These are phyloP conservation scores for Ogataea hybrid DNA, from an alignment of 1,139 yeast genomes.

Conservation along the genomic window DNA sequence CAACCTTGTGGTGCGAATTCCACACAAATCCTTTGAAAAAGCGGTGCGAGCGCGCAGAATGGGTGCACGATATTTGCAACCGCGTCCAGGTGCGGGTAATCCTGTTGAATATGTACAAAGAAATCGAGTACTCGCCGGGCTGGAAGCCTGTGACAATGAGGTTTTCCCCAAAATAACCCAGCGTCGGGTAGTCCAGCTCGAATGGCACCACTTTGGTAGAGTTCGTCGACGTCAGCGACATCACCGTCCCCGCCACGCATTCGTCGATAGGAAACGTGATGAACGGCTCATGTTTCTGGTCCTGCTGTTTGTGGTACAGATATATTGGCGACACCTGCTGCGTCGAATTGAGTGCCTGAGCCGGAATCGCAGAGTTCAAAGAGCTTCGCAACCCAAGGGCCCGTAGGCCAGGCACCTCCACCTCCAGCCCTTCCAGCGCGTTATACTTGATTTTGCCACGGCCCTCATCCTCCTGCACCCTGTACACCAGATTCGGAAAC, in stretches of 20 bases:
- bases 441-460: not conserved
- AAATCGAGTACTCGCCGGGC: slow-evolving; percentile 51
- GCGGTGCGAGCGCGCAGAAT: slow-evolving; percentile 54
- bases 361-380: slow-evolving; percentile 10
- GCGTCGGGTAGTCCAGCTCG: slow-evolving; percentile 52
- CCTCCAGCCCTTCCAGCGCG: not conserved
- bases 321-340: slow-evolving; percentile 4
- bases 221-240: not conserved
- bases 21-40: slow-evolving; percentile 70
- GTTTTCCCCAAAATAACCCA: slow-evolving; percentile 64
- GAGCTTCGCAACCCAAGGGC: not conserved
- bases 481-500: slow-evolving; percentile 33
- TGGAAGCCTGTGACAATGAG: slow-evolving; percentile 59
- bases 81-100: slow-evolving; percentile 67
- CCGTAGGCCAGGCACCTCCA: not conserved
- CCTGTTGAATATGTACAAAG: slow-evolving; percentile 56
- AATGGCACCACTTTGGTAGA: slow-evolving; percentile 26
- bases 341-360: not conserved
- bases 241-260: slow-evolving; percentile 1
- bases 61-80: slow-evolving; percentile 54
- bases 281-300: slow-evolving; percentile 15
- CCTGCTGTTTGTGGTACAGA: not conserved
- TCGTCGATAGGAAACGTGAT: slow-evolving; percentile 17
- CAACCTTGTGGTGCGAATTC: slow-evolving; percentile 72
- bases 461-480: not conserved